A percentile compares a stretch with the other conserved stretches of the same genome.
Evolutionary conservation across 768 basidiomycete genomes (phyloP).

Genomic region (Rickenella mellea): DNA sequence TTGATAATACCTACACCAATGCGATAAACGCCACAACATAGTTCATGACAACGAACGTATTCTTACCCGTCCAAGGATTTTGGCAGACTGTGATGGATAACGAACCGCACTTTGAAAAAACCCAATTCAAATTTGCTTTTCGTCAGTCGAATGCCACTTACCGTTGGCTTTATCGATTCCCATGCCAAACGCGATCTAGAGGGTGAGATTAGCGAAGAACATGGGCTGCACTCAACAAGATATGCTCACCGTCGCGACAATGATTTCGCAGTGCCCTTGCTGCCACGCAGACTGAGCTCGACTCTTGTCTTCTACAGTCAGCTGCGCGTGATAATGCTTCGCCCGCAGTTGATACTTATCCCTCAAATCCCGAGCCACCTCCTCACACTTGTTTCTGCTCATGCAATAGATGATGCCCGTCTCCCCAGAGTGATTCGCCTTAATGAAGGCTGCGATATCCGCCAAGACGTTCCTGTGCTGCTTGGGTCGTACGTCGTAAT

Average conservation of each 20-base stretch:
- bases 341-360: slow-evolving; percentile 51
- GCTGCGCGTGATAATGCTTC: slow-evolving; percentile 78
- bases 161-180: slow-evolving; percentile 85
- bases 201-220: slow-evolving; percentile 3
- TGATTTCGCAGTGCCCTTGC: slow-evolving; percentile 58
- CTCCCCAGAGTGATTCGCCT: slow-evolving; percentile 40
- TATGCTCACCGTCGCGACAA: slow-evolving; percentile 79
- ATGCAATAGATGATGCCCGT: slow-evolving; percentile 84
- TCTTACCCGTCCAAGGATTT: slow-evolving; percentile 75
- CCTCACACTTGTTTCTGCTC: slow-evolving; percentile 67
- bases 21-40: slow-evolving; percentile 5
- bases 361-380: slow-evolving; percentile 60
- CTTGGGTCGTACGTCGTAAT: slow-evolving; percentile 58
- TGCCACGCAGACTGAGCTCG: slow-evolving; percentile 67
- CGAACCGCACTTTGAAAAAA: slow-evolving; percentile 62
- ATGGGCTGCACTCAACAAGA: not conserved
- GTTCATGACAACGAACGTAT: not conserved
- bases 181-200: slow-evolving; percentile 93
- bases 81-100: slow-evolving; percentile 82
- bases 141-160: slow-evolving; percentile 15
- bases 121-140: slow-evolving; percentile 2
- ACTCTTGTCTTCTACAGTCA: slow-evolving; percentile 54
- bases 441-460: slow-evolving; percentile 65
- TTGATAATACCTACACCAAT: slow-evolving; percentile 63
- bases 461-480: slow-evolving; percentile 31